Conservation (phyloP, 345 rosid genomes). For the Salix suchowensis region DNA sequence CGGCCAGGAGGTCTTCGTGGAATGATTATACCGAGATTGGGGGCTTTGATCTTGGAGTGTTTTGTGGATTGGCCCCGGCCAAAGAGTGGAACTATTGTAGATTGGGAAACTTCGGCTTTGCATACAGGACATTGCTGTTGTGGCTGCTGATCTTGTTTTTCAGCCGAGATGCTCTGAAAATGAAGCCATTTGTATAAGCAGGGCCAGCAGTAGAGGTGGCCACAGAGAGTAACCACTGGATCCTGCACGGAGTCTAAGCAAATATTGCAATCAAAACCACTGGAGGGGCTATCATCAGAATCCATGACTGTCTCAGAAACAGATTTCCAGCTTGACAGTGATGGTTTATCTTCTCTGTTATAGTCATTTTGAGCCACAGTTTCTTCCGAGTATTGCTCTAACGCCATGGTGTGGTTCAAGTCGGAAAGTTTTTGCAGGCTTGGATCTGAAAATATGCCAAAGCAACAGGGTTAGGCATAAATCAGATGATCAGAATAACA, state of each 20-base stretch:
- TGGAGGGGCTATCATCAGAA: constrained; percentile 12
- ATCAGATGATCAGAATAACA: not conserved
- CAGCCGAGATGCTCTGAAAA: constrained; percentile 28
- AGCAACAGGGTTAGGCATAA: not conserved
- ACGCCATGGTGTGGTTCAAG: constrained; percentile 12
- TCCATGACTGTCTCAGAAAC: not conserved
- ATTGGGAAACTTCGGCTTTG: constrained; percentile 63
- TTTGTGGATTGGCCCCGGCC: constrained; percentile 53
- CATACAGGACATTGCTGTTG: constrained; percentile 84
- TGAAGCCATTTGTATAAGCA: constrained; percentile 91
- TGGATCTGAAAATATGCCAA: constrained; percentile 15
- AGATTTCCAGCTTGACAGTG: constrained; percentile 19
- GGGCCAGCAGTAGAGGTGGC: constrained; percentile 96
- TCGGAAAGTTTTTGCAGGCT: not conserved
- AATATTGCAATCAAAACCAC: constrained; percentile 46
- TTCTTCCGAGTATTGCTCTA: constrained; percentile 22
- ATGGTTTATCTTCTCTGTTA: constrained; percentile 2
- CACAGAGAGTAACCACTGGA: constrained; percentile 85
- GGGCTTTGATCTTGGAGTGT: constrained; percentile 12
- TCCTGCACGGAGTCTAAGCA: constrained; percentile 77
- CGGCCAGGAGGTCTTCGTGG: constrained; percentile 27
- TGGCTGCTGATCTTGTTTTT: constrained; percentile 36
- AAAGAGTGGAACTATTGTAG: constrained; percentile 73
- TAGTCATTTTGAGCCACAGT: not conserved
- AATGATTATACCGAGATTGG: constrained; percentile 14